Percentiles rank a stretch among this genome's conserved stretches.
These are phyloP conservation scores for Zymoseptoria tritici DNA, from an alignment of 2,329 filamentous ascomycete genomes.

Conservation along the genomic window DNA sequence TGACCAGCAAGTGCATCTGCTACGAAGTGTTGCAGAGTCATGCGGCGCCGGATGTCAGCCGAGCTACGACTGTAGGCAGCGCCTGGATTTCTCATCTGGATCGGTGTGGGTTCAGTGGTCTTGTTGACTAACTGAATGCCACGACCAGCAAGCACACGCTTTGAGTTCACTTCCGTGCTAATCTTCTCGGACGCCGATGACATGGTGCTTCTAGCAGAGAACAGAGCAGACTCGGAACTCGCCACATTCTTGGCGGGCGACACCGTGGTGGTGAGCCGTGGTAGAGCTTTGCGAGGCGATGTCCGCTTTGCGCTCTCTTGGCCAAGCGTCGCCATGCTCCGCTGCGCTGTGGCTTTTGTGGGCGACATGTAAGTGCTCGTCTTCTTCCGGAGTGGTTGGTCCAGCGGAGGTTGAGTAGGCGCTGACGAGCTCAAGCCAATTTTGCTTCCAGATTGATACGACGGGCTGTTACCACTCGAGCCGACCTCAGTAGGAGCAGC, in stretches of 20 bases:
- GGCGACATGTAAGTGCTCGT: slow-evolving; percentile 26
- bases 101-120: background rate
- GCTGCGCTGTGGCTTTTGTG: slow-evolving; percentile 24
- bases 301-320: slow-evolving; percentile 6
- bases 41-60: background rate
- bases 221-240: background rate
- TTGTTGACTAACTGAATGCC: background rate
- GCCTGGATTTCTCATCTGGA: background rate
- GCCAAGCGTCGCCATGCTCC: slow-evolving; percentile 20
- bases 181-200: slow-evolving; percentile 1
- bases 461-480: background rate
- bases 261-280: slow-evolving; percentile 7
- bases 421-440: background rate
- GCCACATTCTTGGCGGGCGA: slow-evolving; percentile 7
- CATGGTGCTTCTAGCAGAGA: background rate
- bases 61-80: background rate
- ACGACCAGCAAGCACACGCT: background rate
- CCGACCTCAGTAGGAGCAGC: background rate
- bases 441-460: background rate
- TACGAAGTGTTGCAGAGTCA: slow-evolving; percentile 5
- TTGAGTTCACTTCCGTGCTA: background rate
- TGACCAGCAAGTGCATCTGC: slow-evolving; percentile 9
- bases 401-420: background rate
- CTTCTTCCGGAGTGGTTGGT: slow-evolving; percentile 20
- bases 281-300: slow-evolving; percentile 1